Evolutionary conservation across 2,329 filamentous ascomycete species (phyloP).

Genomic region (Alternaria sp.): DNA sequence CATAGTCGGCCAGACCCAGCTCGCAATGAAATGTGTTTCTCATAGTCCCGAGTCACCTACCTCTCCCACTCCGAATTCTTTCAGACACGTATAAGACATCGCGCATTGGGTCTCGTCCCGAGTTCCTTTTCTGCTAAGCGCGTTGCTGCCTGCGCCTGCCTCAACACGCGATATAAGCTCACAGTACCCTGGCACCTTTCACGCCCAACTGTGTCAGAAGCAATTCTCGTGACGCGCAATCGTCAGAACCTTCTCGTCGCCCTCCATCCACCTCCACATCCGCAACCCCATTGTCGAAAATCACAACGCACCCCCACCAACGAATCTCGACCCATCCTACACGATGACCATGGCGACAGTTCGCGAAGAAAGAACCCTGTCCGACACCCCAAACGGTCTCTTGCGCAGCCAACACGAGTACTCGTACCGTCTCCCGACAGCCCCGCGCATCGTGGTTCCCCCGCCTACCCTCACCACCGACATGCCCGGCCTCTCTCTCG

Average conservation of each 20-base stretch:
- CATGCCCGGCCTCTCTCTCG: slow-evolving; percentile 48
- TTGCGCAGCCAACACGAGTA: slow-evolving; percentile 48
- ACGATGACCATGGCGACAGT: slow-evolving; percentile 10
- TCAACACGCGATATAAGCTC: not conserved
- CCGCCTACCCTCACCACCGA: slow-evolving; percentile 52
- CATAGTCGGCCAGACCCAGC: not conserved
- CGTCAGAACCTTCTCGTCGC: not conserved
- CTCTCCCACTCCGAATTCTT: not conserved
- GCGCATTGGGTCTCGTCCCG: too few species aligned
- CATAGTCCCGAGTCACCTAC: not conserved
- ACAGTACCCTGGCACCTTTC: not conserved
- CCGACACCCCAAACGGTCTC: slow-evolving; percentile 33
- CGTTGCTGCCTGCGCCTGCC: slow-evolving; percentile 1
- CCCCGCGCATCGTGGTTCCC: slow-evolving; percentile 57
- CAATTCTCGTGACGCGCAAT: not conserved
- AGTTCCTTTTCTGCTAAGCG: not conserved
- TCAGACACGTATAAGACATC: too few species aligned
- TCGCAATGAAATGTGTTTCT: not conserved
- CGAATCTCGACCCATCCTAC: not conserved
- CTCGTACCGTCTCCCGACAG: slow-evolving; percentile 55
- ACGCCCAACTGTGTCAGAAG: not conserved
- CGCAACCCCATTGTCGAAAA: not conserved
- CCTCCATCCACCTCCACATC: not conserved
- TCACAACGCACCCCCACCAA: not conserved
- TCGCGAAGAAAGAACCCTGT: slow-evolving; percentile 40